Conservation (phyloP, 2,329 filamentous ascomycete species). For the Epicoccum sorghinum region DNA sequence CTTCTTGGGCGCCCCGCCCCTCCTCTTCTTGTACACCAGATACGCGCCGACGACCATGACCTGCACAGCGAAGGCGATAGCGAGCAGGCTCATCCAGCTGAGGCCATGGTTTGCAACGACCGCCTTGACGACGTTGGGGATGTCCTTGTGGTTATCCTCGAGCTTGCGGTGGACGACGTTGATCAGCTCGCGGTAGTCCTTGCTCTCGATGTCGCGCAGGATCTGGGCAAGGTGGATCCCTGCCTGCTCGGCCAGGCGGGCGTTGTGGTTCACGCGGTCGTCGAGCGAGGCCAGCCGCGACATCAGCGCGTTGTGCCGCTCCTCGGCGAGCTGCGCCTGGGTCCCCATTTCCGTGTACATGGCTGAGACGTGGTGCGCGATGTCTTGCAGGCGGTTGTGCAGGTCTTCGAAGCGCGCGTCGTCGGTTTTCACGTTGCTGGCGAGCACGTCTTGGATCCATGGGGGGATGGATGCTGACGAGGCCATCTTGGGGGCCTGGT, state of each 20-base stretch:
- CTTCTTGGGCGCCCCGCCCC: constrained; percentile 83
- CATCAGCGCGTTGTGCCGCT: constrained; percentile 62
- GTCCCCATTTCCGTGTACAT: constrained; percentile 64
- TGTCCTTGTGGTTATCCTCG: constrained; percentile 58
- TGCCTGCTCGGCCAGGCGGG: constrained; percentile 59
- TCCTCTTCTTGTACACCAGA: constrained; percentile 78
- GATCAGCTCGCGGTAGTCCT: constrained; percentile 62
- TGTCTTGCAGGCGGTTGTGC: constrained; percentile 78
- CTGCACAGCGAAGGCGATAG: constrained; percentile 77
- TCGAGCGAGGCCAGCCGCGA: constrained; percentile 38
- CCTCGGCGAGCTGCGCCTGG: constrained; percentile 59
- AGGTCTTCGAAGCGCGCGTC: constrained; percentile 79
- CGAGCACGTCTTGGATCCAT: constrained; percentile 52
- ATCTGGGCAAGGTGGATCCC: constrained; percentile 58
- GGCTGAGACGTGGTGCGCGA: constrained; percentile 71
- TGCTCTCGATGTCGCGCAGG: constrained; percentile 61
- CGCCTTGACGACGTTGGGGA: constrained; percentile 52
- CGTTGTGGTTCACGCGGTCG: constrained; percentile 44
- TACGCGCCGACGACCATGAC: constrained; percentile 72
- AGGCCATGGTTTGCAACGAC: constrained; percentile 61
- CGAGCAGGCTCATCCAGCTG: constrained; percentile 67
- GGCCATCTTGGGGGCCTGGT: constrained; percentile 36
- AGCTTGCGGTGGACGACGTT: constrained; percentile 61
- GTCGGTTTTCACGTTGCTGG: constrained; percentile 52
- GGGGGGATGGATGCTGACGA: constrained; percentile 38